Conservation (phyloP, 257 asterid species). For the Przewalskia tangutica region DNA sequence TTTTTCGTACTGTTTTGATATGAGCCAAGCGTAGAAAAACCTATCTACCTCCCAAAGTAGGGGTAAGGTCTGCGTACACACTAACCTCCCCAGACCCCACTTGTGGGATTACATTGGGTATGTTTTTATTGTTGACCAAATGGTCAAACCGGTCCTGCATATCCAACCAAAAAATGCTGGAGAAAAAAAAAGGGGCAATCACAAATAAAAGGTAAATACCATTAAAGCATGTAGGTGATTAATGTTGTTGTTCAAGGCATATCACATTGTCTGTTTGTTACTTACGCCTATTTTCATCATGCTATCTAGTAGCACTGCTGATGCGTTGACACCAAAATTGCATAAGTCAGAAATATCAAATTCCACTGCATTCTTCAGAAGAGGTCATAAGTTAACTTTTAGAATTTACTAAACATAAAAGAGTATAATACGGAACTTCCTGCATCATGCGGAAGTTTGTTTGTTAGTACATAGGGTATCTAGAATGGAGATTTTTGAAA, state of each 20-base stretch:
- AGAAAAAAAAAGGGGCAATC: neutral
- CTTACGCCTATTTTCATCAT: neutral
- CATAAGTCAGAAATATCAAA: neutral
- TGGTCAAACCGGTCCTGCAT: neutral
- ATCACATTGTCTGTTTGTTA: neutral
- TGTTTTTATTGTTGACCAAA: no score
- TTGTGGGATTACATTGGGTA: no score
- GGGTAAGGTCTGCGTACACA: no score
- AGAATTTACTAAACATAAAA: neutral
- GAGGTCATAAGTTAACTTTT: neutral
- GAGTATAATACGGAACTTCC: neutral
- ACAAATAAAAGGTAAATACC: neutral
- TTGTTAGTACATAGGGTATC: neutral
- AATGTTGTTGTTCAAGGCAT: neutral
- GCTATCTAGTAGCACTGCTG: neutral
- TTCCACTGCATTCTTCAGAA: neutral
- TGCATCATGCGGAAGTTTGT: neutral
- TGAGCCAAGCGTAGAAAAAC: no score
- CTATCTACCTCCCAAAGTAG: no score
- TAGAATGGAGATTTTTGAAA: neutral
- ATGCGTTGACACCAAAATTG: neutral
- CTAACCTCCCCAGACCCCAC: no score
- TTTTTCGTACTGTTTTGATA: no score
- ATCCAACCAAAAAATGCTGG: neutral
- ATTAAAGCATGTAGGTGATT: neutral